Base-by-base conservation (phyloP, 225 moss, liverwort and hornwort genomes). In the Sphagnum tenellum region DNA sequence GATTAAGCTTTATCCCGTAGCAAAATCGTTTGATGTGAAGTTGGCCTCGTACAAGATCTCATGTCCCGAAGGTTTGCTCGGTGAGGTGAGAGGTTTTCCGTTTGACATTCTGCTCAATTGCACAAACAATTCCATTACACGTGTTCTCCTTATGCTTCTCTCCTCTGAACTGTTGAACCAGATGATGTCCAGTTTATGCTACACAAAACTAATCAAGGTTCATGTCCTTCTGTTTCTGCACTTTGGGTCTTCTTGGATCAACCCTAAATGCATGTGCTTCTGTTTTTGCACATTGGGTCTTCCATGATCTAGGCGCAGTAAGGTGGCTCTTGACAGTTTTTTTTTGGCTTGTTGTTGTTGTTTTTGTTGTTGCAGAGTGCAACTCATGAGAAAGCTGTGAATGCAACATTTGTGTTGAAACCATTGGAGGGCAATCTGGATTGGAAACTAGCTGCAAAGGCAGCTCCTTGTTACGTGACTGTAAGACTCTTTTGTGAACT, bases 391-490 rank as follows among this genome's bases (percentile, higher is more conserved):
- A 89, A 86, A 67, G 89, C 94, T 57, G 73, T 95, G 56, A 74
- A 73, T 73, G 89, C 87, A 12, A 89, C 74, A 49, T 91, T 95
- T 60, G 84, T 72, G n/a, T 78, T 89, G 69, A 79, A 71, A 71
- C 94, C 94, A 47, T 82, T 84, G 82, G 76, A 80, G 49, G 82
- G 76, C 69, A 77, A 81, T 60, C 69, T 95, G 13, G 94, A 95
- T 62, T 95, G 94, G 94, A 88, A 79, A 54, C 72, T 95, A 71
- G 76, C 80, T 66, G 89, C 89, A 47, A 91, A 82, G 75, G 91
- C 88, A 77, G 82, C 89, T 69, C 94, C 94, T n/a, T 91, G 88
- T 71, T 95, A 88, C 78, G 91, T 85, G 59, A 91, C 88, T 65
- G 94, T 95, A 75, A 60, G 89, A 75, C 51, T 60, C 64, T 29